Base-by-base conservation (phyloP, 1,284 basidiomycete species). In the Pholiota adiposa region DNA sequence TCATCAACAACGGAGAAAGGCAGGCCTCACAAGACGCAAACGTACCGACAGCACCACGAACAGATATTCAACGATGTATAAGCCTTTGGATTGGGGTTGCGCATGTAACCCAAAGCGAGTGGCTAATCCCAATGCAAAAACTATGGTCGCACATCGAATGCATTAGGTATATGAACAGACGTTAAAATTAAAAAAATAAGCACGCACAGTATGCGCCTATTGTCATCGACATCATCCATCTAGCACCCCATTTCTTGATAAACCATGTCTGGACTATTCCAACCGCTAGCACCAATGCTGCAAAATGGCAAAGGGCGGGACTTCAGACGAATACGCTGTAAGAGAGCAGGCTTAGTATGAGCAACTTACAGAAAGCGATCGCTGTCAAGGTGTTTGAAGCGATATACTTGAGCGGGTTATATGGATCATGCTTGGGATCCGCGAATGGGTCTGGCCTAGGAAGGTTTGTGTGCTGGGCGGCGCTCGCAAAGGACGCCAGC, bases 221-320 rank as follows among this genome's bases (percentile, higher is more conserved):
- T n/a, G 84, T 77, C 81, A 89, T 84, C 21, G 81, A 75, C 25
- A 84, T 66, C 86, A 90, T 88, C 74, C 81, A 90, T 65, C 77
- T 81, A 5, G 83, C 83, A 2, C 85, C 83, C 64, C 79, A 81
- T 65, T 75, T 78, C 62, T 69, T 77, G 60, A 79, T 78, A 67
- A 78, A 76, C 55, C 74, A 77, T 2, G 82, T 77, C 67, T 90
- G 82, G 1, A 74, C 62, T 21, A 87, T 59, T n/a, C 81, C 86
- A 8, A 80, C 79, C 0, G 75, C n/a, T 25, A 87, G 65, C 48
- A 88, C 76, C 14, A 88, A 73, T 38, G 72, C 83, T 84, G 27
- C 40, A 44, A 12, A 43, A 12, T 29, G 18, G 23, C 31, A 34
- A 40, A 29, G 16, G 16, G 4, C 21, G 4, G 31, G n/a, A n/a